Percentiles rank a stretch among this genome's conserved stretches.
phyloP scores from a whole-genome alignment of 1,284 basidiomycete genomes.

The Microbotryum intermedium region DNA sequence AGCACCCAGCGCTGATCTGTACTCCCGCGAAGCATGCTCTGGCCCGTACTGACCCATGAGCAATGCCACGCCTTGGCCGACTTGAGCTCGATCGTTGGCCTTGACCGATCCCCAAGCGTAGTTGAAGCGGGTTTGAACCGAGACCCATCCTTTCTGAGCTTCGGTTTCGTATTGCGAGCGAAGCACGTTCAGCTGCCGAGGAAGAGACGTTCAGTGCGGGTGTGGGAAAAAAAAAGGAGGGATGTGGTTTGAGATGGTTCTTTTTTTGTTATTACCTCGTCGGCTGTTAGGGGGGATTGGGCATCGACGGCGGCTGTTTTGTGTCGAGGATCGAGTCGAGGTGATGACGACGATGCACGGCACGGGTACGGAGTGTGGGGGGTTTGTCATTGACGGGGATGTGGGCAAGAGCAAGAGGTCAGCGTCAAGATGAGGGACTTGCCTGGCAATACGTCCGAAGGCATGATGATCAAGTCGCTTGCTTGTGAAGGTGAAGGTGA shows the following conservation, averaged over 20 bases:
- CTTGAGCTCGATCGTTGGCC: conserved; percentile 68
- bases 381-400: neutral
- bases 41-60: conserved; percentile 62
- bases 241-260: too few species aligned
- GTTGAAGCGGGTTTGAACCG: conserved; percentile 96
- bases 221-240: too few species aligned
- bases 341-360: neutral
- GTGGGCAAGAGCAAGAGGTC: neutral
- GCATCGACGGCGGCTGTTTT: conserved; percentile 27
- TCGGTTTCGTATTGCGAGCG: conserved; percentile 22
- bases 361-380: neutral
- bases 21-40: neutral
- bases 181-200: conserved; percentile 10
- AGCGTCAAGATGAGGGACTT: neutral
- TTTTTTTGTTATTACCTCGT: conserved; percentile 8
- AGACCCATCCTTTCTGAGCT: conserved; percentile 60
- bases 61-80: conserved; percentile 80
- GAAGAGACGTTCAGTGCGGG: too few species aligned
- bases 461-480: conserved; percentile 1
- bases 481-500: neutral
- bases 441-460: conserved; percentile 16
- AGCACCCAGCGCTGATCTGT: too few species aligned
- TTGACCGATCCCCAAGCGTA: conserved; percentile 88
- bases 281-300: conserved; percentile 17
- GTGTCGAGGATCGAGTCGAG: neutral